phyloP scores from a whole-genome alignment of 192 early-diverging fungal species.

The Gaertneriomyces semiglobifer region DNA sequence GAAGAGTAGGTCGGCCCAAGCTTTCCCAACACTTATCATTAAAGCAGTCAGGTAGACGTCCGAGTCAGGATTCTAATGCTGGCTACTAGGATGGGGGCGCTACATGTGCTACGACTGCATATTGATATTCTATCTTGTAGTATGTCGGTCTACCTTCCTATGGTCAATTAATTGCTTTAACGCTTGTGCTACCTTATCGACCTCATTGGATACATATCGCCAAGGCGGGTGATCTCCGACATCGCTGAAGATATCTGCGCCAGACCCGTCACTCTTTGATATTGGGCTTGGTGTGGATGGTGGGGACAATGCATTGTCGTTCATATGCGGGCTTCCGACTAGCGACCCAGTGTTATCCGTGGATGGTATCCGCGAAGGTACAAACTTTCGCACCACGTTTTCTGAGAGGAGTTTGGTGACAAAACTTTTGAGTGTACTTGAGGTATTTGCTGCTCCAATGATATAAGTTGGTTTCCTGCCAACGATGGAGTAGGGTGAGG shows the following conservation, averaged over 20 bases:
- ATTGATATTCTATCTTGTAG: too few species aligned
- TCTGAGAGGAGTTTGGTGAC: constrained; percentile 8
- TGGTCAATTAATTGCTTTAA: not conserved
- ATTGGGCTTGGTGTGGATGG: too few species aligned
- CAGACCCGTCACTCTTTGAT: not conserved
- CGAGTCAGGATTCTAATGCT: too few species aligned
- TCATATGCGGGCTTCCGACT: too few species aligned
- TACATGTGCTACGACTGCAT: too few species aligned
- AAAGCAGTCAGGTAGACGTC: too few species aligned
- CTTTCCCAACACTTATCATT: too few species aligned
- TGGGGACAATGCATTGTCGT: too few species aligned
- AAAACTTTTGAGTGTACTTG: not conserved
- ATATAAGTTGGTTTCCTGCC: constrained; percentile 26
- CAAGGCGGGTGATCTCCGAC: constrained; percentile 28
- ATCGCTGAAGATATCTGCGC: constrained; percentile 27
- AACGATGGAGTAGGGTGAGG: not conserved
- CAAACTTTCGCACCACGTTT: constrained; percentile 9
- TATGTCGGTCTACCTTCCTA: too few species aligned
- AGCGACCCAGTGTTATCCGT: not conserved
- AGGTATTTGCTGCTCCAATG: constrained; percentile 5
- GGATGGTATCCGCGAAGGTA: constrained; percentile 11
- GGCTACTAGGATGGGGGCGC: too few species aligned
- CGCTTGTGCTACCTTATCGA: not conserved
- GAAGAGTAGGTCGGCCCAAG: too few species aligned
- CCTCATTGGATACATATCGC: constrained; percentile 1